These are phyloP conservation scores for Takashimella koratensis DNA, from an alignment of 1,284 basidiomycete species.

Conservation along the genomic window DNA sequence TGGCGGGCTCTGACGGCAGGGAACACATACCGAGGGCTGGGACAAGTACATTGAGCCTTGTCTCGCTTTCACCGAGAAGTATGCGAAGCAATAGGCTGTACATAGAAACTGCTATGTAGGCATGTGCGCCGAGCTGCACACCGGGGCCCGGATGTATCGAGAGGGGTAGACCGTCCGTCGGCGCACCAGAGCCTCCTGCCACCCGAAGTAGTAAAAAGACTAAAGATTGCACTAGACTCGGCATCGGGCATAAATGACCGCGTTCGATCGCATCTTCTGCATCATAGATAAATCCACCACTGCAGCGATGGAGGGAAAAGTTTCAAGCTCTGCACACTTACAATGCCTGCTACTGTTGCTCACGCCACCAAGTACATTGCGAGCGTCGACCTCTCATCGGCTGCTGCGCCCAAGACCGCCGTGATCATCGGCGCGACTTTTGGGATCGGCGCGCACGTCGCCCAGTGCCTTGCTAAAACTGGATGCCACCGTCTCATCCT, in stretches of 20 bases:
- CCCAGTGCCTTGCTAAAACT: conserved; percentile 8
- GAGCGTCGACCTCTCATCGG: not conserved
- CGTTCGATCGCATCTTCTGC: too few species aligned
- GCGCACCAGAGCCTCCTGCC: too few species aligned
- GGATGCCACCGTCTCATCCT: conserved; percentile 13
- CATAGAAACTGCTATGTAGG: too few species aligned
- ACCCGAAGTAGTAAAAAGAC: too few species aligned
- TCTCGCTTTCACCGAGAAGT: not conserved
- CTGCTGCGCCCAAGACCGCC: conserved; percentile 3
- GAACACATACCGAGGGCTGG: not conserved
- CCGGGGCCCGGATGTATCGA: too few species aligned
- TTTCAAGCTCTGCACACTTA: too few species aligned
- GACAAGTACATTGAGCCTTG: not conserved
- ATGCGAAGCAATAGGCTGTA: conserved; percentile 1
- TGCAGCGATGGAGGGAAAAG: too few species aligned
- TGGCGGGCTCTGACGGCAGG: not conserved
- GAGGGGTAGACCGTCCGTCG: too few species aligned
- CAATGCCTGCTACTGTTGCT: not conserved
- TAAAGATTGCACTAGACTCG: too few species aligned
- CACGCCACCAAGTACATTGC: not conserved
- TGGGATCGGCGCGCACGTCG: conserved; percentile 14
- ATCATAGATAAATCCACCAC: too few species aligned
- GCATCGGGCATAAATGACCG: too few species aligned
- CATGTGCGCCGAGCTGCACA: too few species aligned
- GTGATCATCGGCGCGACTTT: conserved; percentile 17